A percentile compares a stretch with the other conserved stretches of the same genome.
Conservation (phyloP, 192 early-diverging fungal genomes). For the Kappamyces sp. region DNA sequence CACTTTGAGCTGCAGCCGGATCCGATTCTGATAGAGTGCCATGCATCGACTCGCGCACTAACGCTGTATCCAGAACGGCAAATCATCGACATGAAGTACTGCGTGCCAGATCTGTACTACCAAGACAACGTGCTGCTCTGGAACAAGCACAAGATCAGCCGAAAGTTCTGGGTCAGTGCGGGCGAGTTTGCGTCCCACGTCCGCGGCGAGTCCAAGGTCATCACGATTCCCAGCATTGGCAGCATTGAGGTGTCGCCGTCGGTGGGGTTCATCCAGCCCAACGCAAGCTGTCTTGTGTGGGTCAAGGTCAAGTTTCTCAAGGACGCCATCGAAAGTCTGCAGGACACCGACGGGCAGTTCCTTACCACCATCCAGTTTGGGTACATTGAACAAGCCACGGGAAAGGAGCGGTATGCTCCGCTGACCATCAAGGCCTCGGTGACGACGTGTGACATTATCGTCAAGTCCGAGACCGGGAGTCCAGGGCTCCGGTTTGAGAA, state of each 20-base stretch:
- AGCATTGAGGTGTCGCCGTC: background rate
- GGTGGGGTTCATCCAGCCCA: slow-evolving; percentile 11
- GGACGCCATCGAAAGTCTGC: background rate
- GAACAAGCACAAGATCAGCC: background rate
- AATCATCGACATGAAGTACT: slow-evolving; percentile 2
- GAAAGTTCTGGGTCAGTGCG: background rate
- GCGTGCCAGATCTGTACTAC: background rate
- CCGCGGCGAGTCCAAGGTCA: no score
- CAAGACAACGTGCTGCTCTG: slow-evolving; percentile 7
- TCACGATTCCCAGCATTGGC: slow-evolving; percentile 1
- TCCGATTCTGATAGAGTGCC: no score
- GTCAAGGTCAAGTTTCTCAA: slow-evolving; percentile 5
- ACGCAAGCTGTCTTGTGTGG: slow-evolving; percentile 1
- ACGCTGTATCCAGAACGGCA: slow-evolving; percentile 1
- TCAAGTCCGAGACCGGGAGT: background rate
- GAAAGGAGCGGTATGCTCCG: background rate
- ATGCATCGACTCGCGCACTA: background rate
- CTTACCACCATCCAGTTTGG: background rate
- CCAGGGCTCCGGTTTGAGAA: background rate
- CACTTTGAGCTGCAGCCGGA: no score
- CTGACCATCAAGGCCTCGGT: background rate
- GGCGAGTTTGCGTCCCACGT: no score
- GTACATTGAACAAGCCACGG: background rate
- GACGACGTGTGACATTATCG: background rate
- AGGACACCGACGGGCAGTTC: background rate